These are phyloP conservation scores for Moricandia moricandioides DNA, from an alignment of 345 rosid genomes.

Conservation along the genomic window DNA sequence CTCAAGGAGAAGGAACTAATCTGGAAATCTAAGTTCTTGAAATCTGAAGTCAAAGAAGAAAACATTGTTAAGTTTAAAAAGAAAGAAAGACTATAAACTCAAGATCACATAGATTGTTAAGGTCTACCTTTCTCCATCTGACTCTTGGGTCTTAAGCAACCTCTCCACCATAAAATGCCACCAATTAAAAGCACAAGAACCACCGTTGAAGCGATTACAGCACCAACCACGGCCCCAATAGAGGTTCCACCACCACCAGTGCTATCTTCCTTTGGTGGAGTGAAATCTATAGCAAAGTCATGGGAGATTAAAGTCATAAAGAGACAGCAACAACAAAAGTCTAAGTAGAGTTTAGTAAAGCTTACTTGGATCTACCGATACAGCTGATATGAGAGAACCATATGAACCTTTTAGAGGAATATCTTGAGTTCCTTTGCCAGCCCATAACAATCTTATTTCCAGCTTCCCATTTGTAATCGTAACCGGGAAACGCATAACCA, in stretches of 20 bases:
- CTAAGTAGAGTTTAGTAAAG: neutral
- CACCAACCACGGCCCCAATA: conserved; percentile 33
- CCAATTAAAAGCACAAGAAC: conserved; percentile 39
- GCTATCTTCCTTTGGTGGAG: conserved; percentile 29
- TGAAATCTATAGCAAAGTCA: conserved; percentile 31
- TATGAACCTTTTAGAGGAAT: conserved; percentile 46
- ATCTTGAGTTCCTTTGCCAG: conserved; percentile 57
- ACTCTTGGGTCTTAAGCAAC: conserved; percentile 36
- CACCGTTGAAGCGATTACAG: conserved; percentile 30
- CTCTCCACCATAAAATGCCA: conserved; percentile 51
- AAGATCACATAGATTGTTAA: neutral
- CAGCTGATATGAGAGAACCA: conserved; percentile 64
- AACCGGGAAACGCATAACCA: conserved; percentile 28
- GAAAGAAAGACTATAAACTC: neutral
- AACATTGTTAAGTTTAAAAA: conserved; percentile 7
- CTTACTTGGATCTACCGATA: conserved; percentile 45
- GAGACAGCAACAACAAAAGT: neutral
- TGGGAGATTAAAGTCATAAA: neutral
- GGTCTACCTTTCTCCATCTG: conserved; percentile 40
- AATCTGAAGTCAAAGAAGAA: conserved; percentile 31
- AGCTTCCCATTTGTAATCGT: conserved; percentile 33
- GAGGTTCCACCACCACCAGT: conserved; percentile 20
- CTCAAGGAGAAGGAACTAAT: conserved; percentile 48
- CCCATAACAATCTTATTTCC: conserved; percentile 62
- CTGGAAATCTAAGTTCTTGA: conserved; percentile 44